These are phyloP conservation scores for Trichoderma harzianum DNA, from an alignment of 2,329 filamentous ascomycete genomes.

Conservation along the genomic window DNA sequence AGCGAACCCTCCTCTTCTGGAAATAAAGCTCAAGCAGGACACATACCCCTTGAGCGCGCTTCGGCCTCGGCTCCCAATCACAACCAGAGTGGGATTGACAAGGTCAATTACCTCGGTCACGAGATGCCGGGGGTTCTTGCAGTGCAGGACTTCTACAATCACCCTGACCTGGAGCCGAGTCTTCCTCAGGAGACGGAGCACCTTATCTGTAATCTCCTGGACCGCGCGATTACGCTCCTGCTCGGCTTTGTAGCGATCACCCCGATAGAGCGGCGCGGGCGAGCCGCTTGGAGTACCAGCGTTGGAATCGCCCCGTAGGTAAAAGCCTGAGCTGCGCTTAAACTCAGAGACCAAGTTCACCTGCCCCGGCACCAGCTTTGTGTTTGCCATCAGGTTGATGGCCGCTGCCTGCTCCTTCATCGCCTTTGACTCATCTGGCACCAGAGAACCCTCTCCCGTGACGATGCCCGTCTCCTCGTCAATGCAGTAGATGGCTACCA, in stretches of 20 bases:
- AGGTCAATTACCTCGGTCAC: constrained; percentile 97
- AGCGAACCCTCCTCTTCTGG: constrained; percentile 24
- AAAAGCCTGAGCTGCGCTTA: constrained; percentile 28
- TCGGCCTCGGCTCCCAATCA: constrained; percentile 85
- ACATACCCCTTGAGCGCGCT: constrained; percentile 89
- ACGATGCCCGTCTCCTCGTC: constrained; percentile 76
- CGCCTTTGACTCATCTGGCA: constrained; percentile 69
- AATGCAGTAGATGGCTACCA: constrained; percentile 89
- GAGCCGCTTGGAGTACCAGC: constrained; percentile 39
- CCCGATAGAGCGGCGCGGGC: constrained; percentile 46
- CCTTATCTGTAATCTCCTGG: constrained; percentile 78
- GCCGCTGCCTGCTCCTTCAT: constrained; percentile 73
- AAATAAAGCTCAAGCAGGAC: constrained; percentile 17
- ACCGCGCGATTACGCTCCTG: constrained; percentile 77
- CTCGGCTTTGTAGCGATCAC: constrained; percentile 60
- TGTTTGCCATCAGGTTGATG: constrained; percentile 59
- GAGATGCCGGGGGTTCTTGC: constrained; percentile 94
- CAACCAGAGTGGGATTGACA: constrained; percentile 85
- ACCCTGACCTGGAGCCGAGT: constrained; percentile 89
- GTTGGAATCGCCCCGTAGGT: constrained; percentile 30
- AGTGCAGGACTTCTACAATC: constrained; percentile 94
- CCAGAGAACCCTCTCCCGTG: constrained; percentile 46
- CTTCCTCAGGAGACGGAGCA: constrained; percentile 82
- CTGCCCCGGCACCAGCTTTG: constrained; percentile 33
- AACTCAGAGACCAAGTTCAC: constrained; percentile 36